Conservation (phyloP, 164 flowering plant genomes). For the Vitis rupestris region DNA sequence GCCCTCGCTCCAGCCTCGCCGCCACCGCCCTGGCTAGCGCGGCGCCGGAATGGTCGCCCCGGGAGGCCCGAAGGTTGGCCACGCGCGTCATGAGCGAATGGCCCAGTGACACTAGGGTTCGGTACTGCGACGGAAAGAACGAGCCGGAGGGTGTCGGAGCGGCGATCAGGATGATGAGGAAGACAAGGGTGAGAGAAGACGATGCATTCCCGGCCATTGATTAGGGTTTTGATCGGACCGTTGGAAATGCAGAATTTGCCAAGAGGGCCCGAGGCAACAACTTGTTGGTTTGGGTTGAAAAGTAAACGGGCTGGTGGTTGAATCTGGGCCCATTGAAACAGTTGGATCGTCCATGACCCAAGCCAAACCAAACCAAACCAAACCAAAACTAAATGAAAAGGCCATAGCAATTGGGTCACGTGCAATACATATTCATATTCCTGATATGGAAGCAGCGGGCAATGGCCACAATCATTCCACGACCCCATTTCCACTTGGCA, state of each 20-base stretch:
- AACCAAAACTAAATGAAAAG: too few relatives aligned
- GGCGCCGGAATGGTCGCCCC: conserved; percentile 54
- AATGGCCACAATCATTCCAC: too few relatives aligned
- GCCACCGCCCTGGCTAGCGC: conserved; percentile 46
- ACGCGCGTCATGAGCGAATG: conserved; percentile 64
- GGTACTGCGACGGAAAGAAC: conserved; percentile 21
- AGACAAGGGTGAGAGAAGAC: conserved; percentile 16
- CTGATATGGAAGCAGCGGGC: too few relatives aligned
- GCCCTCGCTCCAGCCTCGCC: conserved; percentile 34
- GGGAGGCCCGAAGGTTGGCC: conserved; percentile 49
- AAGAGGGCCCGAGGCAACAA: too few relatives aligned
- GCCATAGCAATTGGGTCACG: too few relatives aligned
- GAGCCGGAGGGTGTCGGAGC: conserved; percentile 18
- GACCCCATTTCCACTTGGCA: too few relatives aligned
- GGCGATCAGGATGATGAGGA: conserved; percentile 25
- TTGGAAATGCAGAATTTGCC: background rate
- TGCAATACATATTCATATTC: too few relatives aligned
- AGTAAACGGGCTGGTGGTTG: too few relatives aligned
- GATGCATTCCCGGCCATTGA: conserved; percentile 13
- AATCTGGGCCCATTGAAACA: too few relatives aligned
- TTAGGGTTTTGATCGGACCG: background rate
- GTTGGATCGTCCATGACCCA: too few relatives aligned
- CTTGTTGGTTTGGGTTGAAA: too few relatives aligned
- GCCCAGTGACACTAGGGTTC: conserved; percentile 37
- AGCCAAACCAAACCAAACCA: too few relatives aligned